A percentile compares a stretch with the other conserved stretches of the same genome.
Evolutionary conservation across 2,329 filamentous ascomycete species (phyloP).

Genomic region (Onygenales sp.): DNA sequence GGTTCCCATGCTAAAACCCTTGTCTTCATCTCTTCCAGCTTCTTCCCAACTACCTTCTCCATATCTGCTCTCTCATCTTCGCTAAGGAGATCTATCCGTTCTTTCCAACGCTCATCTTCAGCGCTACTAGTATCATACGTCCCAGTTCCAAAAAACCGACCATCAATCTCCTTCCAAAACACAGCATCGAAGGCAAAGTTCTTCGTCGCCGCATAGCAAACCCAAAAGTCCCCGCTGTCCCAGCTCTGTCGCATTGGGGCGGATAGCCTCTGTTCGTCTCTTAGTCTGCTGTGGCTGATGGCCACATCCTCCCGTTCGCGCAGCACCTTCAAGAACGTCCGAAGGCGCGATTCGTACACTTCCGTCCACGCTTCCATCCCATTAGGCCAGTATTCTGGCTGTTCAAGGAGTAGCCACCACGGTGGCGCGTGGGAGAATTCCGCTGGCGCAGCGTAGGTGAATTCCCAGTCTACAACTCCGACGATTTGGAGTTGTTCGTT

Average conservation of each 20-base stretch:
- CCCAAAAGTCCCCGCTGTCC: slow-evolving; percentile 2
- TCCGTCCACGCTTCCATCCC: slow-evolving; percentile 10
- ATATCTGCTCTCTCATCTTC: slow-evolving; percentile 11
- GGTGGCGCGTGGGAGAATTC: slow-evolving; percentile 31
- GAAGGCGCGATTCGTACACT: slow-evolving; percentile 8
- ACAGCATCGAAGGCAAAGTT: slow-evolving; percentile 20
- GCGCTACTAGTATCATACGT: background rate
- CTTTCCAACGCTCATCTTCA: background rate
- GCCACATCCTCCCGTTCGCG: slow-evolving; percentile 8
- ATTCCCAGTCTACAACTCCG: slow-evolving; percentile 33
- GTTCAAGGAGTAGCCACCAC: slow-evolving; percentile 31
- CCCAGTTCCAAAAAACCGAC: slow-evolving; percentile 15
- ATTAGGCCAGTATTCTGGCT: slow-evolving; percentile 13
- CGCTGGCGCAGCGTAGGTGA: slow-evolving; percentile 33
- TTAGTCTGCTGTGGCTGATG: slow-evolving; percentile 4
- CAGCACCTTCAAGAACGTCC: slow-evolving; percentile 11
- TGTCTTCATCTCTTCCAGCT: slow-evolving; percentile 6
- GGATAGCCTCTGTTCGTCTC: slow-evolving; percentile 9
- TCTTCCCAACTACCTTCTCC: slow-evolving; percentile 12
- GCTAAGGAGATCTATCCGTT: slow-evolving; percentile 13
- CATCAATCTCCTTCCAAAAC: slow-evolving; percentile 18
- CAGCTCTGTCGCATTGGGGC: slow-evolving; percentile 11
- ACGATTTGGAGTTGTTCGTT: slow-evolving; percentile 28
- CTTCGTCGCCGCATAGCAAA: no score
- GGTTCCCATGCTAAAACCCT: no score